Evolutionary conservation across 345 rosid species (phyloP).

Genomic region (Moringa oleifera): DNA sequence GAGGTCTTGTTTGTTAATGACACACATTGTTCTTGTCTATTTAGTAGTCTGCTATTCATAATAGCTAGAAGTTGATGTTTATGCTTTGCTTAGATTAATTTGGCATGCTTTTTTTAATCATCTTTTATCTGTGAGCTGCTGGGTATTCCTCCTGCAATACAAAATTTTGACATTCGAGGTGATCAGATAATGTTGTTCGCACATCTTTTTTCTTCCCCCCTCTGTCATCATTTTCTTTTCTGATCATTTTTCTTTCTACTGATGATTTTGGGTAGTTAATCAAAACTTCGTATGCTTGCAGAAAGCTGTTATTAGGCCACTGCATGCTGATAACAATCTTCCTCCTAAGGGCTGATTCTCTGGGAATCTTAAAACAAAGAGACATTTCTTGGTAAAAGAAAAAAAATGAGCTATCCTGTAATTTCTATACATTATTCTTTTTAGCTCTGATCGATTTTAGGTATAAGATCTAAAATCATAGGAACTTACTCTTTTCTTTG

Average conservation of each 20-base stretch:
- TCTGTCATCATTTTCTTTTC: no score
- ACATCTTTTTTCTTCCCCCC: no score
- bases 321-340: conserved; percentile 69
- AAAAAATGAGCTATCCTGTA: no score
- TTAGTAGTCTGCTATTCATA: no score
- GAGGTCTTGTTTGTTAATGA: conserved; percentile 32
- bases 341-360: conserved; percentile 26
- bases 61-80: background rate
- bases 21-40: no score
- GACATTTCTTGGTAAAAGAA: no score
- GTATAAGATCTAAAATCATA: no score
- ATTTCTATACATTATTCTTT: no score
- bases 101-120: background rate
- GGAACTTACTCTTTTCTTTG: no score
- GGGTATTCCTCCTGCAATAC: conserved; percentile 62
- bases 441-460: no score
- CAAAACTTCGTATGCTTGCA: conserved; percentile 22
- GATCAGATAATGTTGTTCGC: conserved; percentile 8
- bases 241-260: background rate
- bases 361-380: background rate
- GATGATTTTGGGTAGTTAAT: background rate
- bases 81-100: background rate
- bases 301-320: conserved; percentile 48
- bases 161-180: conserved; percentile 85
- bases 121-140: conserved; percentile 31